phyloP scores from a whole-genome alignment of 2,329 filamentous ascomycete genomes.

The Hymenoscyphus linearis region DNA sequence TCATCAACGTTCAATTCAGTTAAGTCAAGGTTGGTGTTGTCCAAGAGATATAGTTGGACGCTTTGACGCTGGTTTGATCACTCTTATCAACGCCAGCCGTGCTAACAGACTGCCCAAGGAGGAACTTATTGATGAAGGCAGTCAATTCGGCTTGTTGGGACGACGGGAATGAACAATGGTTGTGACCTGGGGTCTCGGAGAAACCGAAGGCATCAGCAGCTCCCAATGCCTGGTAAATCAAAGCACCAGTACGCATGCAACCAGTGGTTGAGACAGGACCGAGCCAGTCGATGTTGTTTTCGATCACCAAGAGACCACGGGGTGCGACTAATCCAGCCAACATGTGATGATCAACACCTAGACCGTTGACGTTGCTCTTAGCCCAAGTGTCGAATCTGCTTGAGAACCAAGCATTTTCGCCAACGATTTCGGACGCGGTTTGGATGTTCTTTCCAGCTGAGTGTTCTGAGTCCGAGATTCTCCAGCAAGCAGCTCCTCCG shows the following conservation, averaged over 20 bases:
- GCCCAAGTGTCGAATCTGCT: conserved; percentile 48
- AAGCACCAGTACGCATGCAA: conserved; percentile 47
- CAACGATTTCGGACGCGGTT: conserved; percentile 52
- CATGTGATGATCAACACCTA: conserved; percentile 54
- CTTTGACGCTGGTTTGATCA: conserved; percentile 18
- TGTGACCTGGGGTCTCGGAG: conserved; percentile 42
- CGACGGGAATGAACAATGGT: conserved; percentile 46
- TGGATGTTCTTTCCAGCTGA: conserved; percentile 52
- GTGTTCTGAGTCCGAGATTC: conserved; percentile 47
- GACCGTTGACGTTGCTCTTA: conserved; percentile 35
- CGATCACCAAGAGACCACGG: conserved; percentile 49
- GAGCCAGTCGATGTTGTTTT: conserved; percentile 49
- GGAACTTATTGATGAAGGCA: conserved; percentile 45
- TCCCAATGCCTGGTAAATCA: conserved; percentile 51
- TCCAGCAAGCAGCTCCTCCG: conserved; percentile 57
- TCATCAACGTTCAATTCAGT: background rate
- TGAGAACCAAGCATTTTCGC: conserved; percentile 61
- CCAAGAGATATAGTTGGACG: conserved; percentile 22
- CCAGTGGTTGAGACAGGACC: conserved; percentile 47
- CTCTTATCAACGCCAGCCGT: conserved; percentile 25
- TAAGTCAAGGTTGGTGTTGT: conserved; percentile 23
- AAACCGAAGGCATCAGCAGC: conserved; percentile 47
- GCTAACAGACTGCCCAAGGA: conserved; percentile 31
- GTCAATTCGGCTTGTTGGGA: conserved; percentile 40
- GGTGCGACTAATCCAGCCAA: conserved; percentile 55